Percentiles rank a stretch among this genome's conserved stretches.
Conservation (phyloP, 805 yeast species). For the Lipomyces starkeyi region DNA sequence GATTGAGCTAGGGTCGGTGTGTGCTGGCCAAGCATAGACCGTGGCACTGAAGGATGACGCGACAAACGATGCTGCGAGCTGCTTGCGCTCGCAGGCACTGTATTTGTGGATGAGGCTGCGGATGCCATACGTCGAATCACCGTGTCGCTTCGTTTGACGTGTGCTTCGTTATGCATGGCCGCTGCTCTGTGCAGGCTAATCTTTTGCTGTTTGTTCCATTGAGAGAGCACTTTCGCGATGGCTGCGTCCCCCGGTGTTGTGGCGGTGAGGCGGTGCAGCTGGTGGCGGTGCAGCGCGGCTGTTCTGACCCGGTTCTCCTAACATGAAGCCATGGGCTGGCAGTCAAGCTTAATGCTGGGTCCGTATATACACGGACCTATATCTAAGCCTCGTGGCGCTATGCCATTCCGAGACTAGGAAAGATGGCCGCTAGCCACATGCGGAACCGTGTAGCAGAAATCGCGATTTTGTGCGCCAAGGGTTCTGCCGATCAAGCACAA, state of each 20-base stretch:
- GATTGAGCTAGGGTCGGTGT: not conserved
- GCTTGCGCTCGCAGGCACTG: slow-evolving; percentile 4
- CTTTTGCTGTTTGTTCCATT: not conserved
- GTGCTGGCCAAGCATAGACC: slow-evolving; percentile 2
- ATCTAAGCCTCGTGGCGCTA: too few species aligned
- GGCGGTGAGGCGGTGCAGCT: slow-evolving; percentile 2
- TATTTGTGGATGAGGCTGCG: not conserved
- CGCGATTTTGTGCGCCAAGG: too few species aligned
- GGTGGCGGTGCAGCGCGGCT: not conserved
- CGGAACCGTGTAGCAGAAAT: too few species aligned
- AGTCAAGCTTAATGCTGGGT: too few species aligned
- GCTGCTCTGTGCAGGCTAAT: not conserved
- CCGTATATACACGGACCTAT: too few species aligned
- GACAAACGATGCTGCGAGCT: not conserved
- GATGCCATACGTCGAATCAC: not conserved
- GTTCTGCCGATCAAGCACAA: too few species aligned
- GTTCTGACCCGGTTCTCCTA: not conserved
- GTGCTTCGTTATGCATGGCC: not conserved
- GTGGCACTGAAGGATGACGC: not conserved
- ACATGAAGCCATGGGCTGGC: too few species aligned
- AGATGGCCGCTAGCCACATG: too few species aligned
- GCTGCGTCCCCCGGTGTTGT: slow-evolving; percentile 5
- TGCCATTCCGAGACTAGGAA: too few species aligned
- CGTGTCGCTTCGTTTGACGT: slow-evolving; percentile 2
- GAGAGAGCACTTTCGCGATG: not conserved